phyloP scores from a whole-genome alignment of 768 basidiomycete species.

The Cystobasidium tubakii region DNA sequence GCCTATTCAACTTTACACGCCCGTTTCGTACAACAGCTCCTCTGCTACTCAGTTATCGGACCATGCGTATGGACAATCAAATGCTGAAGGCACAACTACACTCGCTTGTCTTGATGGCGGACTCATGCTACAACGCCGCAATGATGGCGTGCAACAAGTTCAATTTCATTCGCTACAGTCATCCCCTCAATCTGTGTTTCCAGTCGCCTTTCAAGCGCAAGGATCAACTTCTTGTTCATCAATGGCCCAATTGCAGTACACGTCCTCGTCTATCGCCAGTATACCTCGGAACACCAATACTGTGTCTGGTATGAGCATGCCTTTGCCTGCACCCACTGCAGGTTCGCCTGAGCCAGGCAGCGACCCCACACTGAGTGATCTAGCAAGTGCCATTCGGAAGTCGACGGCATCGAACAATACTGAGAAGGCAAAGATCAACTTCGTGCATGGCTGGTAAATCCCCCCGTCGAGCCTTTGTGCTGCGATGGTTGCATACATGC shows the following conservation, averaged over 20 bases:
- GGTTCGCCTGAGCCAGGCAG: neutral
- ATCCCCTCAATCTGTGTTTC: neutral
- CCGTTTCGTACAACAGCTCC: neutral
- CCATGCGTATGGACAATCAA: neutral
- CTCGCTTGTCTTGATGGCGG: neutral
- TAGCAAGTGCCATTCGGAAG: neutral
- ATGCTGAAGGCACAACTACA: neutral
- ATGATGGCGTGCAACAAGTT: neutral
- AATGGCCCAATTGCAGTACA: neutral
- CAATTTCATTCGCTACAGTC: neutral
- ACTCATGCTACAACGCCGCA: neutral
- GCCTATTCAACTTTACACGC: neutral
- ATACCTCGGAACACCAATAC: neutral
- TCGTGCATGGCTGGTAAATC: constrained; percentile 28
- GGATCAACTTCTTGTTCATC: too few species aligned
- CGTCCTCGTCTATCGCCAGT: neutral
- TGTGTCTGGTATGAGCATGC: neutral
- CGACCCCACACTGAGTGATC: neutral
- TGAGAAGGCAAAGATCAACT: constrained; percentile 24
- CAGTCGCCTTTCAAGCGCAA: neutral
- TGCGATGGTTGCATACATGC: neutral
- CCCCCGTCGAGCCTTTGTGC: neutral
- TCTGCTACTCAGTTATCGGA: neutral
- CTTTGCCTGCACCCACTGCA: neutral
- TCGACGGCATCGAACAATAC: neutral